These are phyloP conservation scores for Psophocarpus tetragonolobus DNA, from an alignment of 306 rosid genomes.

Conservation along the genomic window DNA sequence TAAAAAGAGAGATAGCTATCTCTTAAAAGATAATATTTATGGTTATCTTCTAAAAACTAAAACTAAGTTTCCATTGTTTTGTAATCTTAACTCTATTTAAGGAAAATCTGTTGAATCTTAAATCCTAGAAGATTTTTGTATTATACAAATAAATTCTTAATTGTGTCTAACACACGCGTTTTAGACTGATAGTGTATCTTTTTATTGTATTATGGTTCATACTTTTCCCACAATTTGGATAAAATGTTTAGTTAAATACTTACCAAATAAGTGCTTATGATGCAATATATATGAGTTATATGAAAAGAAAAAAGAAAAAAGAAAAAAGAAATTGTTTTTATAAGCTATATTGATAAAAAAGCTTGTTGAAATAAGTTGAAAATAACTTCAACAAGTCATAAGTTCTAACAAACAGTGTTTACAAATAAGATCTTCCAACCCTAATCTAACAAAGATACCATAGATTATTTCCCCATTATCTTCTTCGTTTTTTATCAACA, in stretches of 20 bases:
- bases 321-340: background rate
- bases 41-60: no score
- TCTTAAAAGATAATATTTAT: no score
- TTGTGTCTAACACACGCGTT: background rate
- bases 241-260: background rate
- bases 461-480: background rate
- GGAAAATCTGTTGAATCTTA: no score
- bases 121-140: no score
- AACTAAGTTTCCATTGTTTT: no score
- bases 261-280: background rate
- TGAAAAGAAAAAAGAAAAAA: background rate
- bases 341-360: background rate
- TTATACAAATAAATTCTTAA: no score
- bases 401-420: background rate
- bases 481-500: constrained; percentile 17
- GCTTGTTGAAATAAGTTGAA: background rate
- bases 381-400: no score
- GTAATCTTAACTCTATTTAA: no score
- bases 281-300: background rate
- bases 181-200: no score
- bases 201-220: no score
- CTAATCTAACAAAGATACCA: background rate
- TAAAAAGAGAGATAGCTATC: no score
- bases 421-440: background rate
- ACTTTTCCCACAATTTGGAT: no score